Evolutionary conservation across 1,139 yeast species (phyloP).

Genomic region (Geotrichum citri-aurantii): DNA sequence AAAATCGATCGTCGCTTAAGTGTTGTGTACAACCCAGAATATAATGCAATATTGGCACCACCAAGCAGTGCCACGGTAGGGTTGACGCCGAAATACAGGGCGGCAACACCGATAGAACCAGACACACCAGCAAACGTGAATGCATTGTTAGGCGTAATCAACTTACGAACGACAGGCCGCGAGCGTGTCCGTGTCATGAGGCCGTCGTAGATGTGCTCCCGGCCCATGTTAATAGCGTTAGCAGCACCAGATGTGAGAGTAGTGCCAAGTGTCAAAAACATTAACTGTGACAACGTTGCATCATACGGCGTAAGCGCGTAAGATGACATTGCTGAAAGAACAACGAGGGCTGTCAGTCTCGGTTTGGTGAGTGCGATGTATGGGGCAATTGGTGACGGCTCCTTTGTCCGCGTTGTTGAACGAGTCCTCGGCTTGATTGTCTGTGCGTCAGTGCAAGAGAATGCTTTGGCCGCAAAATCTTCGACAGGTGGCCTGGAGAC

Average conservation of each 20-base stretch:
- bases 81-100: conserved; percentile 76
- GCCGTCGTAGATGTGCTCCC: conserved; percentile 87
- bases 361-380: conserved; percentile 85
- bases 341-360: conserved; percentile 77
- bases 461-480: conserved; percentile 15
- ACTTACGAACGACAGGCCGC: conserved; percentile 87
- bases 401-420: neutral
- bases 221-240: conserved; percentile 92
- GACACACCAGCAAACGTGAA: conserved; percentile 68
- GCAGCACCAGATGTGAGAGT: conserved; percentile 89
- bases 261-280: conserved; percentile 77
- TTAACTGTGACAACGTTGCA: conserved; percentile 60
- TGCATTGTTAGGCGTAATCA: conserved; percentile 70
- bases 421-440: conserved; percentile 4
- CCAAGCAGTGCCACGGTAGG: conserved; percentile 79
- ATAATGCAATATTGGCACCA: conserved; percentile 66
- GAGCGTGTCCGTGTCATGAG: conserved; percentile 84
- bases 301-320: conserved; percentile 87
- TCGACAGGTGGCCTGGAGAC: conserved; percentile 10
- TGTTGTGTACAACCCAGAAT: conserved; percentile 88
- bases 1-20: conserved; percentile 75
- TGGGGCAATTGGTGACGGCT: conserved; percentile 22
- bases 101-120: conserved; percentile 65
- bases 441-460: conserved; percentile 11
- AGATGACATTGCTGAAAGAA: conserved; percentile 85